These are phyloP conservation scores for Puccinia horiana DNA, from an alignment of 1,284 basidiomycete species.

Conservation along the genomic window DNA sequence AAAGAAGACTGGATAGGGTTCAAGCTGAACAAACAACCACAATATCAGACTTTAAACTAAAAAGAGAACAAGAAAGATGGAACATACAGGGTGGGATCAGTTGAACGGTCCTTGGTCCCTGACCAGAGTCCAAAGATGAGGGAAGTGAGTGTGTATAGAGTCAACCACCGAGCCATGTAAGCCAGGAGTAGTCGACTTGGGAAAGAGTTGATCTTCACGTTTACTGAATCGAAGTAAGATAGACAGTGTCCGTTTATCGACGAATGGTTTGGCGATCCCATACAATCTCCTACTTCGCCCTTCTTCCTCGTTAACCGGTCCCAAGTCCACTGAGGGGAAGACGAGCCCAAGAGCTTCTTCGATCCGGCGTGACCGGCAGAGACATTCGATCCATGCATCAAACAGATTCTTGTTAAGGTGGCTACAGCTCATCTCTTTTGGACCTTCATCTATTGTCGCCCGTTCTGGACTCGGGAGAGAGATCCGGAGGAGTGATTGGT, in stretches of 20 bases:
- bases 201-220: slow-evolving; percentile 50
- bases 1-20: background rate
- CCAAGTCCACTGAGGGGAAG: slow-evolving; percentile 58
- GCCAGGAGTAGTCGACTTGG: background rate
- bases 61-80: background rate
- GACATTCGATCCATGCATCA: slow-evolving; percentile 80
- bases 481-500: background rate
- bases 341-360: slow-evolving; percentile 71
- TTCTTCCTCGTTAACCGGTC: background rate
- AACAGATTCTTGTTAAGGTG: slow-evolving; percentile 65
- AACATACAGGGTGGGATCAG: background rate
- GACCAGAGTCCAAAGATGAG: background rate
- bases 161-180: background rate
- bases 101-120: background rate
- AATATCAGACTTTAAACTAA: background rate
- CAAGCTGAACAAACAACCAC: background rate
- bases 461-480: too few species aligned
- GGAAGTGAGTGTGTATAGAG: background rate
- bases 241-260: slow-evolving; percentile 57
- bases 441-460: too few species aligned
- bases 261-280: slow-evolving; percentile 50
- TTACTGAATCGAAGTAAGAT: slow-evolving; percentile 59
- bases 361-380: slow-evolving; percentile 71
- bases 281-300: background rate
- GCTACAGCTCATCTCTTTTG: slow-evolving; percentile 59